A percentile compares a stretch with the other conserved stretches of the same genome.
These are phyloP conservation scores for Xylariaceae sp. DNA, from an alignment of 2,329 filamentous ascomycete species.

Conservation along the genomic window DNA sequence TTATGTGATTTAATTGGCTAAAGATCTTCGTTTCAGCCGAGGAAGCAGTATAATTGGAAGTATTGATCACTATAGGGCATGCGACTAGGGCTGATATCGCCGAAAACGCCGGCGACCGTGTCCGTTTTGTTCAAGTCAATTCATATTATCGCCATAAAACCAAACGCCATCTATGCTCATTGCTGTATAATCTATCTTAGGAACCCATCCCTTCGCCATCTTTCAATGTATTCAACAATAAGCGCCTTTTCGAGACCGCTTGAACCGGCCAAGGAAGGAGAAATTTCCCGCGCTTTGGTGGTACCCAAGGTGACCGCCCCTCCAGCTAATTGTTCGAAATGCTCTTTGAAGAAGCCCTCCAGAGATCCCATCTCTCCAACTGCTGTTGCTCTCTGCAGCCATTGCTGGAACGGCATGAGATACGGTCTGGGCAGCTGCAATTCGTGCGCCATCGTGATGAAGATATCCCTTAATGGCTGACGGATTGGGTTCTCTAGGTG, in stretches of 20 bases:
- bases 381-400: constrained; percentile 13
- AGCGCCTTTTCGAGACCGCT: constrained; percentile 14
- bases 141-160: no score
- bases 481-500: constrained; percentile 22
- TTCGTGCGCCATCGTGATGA: constrained; percentile 17
- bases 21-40: no score
- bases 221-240: constrained; percentile 14
- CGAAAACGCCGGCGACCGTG: no score
- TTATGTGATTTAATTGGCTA: no score
- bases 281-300: constrained; percentile 11
- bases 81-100: no score
- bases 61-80: no score
- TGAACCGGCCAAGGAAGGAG: constrained; percentile 9
- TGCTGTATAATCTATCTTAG: constrained; percentile 3
- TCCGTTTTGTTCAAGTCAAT: no score
- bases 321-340: constrained; percentile 17
- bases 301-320: constrained; percentile 21
- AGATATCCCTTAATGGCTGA: constrained; percentile 16
- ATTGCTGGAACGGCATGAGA: constrained; percentile 12
- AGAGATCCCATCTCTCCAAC: constrained; percentile 12
- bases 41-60: no score
- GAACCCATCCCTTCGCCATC: constrained; percentile 20
- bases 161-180: no score
- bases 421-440: constrained; percentile 6
- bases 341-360: constrained; percentile 18